A percentile compares a stretch with the other conserved stretches of the same genome.
Conservation (phyloP, 1,284 basidiomycete species). For the Apiotrichum gamsii region DNA sequence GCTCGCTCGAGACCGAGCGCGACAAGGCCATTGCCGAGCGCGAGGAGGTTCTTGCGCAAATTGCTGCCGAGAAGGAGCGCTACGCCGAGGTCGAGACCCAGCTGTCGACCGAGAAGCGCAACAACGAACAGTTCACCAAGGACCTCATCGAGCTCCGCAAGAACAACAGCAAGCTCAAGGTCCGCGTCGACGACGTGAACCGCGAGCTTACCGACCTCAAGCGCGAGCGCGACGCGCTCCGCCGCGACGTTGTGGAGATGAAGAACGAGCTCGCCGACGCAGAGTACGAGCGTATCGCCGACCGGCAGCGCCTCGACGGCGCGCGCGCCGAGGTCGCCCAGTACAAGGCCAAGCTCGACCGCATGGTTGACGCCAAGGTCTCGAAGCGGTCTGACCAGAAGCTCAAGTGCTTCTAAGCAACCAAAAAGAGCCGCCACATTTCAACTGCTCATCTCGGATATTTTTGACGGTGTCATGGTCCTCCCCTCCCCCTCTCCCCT, state of each 20-base stretch:
- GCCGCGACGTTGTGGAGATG: slow-evolving; percentile 21
- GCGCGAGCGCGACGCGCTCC: slow-evolving; percentile 30
- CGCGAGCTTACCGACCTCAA: slow-evolving; percentile 23
- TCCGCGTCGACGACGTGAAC: slow-evolving; percentile 28
- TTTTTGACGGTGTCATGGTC: not conserved
- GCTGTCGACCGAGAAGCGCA: slow-evolving; percentile 13
- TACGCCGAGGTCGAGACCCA: slow-evolving; percentile 11
- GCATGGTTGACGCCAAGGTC: slow-evolving; percentile 39
- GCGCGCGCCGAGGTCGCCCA: slow-evolving; percentile 34
- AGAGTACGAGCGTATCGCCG: slow-evolving; percentile 31
- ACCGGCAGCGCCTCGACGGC: slow-evolving; percentile 32
- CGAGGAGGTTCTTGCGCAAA: slow-evolving; percentile 12
- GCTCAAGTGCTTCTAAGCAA: slow-evolving; percentile 35
- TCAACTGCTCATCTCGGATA: slow-evolving; percentile 4
- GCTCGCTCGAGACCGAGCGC: slow-evolving; percentile 9
- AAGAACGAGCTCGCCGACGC: slow-evolving; percentile 25
- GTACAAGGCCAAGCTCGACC: slow-evolving; percentile 35
- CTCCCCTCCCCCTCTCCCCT: too few species aligned
- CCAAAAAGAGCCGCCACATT: too few species aligned
- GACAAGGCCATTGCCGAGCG: slow-evolving; percentile 15
- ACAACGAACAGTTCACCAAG: slow-evolving; percentile 20
- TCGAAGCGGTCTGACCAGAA: slow-evolving; percentile 32
- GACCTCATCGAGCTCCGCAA: slow-evolving; percentile 23
- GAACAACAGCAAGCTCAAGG: slow-evolving; percentile 36
- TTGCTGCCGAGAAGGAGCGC: slow-evolving; percentile 9